phyloP scores from a whole-genome alignment of 2,329 filamentous ascomycete species.

The Clarireedia hainanense region DNA sequence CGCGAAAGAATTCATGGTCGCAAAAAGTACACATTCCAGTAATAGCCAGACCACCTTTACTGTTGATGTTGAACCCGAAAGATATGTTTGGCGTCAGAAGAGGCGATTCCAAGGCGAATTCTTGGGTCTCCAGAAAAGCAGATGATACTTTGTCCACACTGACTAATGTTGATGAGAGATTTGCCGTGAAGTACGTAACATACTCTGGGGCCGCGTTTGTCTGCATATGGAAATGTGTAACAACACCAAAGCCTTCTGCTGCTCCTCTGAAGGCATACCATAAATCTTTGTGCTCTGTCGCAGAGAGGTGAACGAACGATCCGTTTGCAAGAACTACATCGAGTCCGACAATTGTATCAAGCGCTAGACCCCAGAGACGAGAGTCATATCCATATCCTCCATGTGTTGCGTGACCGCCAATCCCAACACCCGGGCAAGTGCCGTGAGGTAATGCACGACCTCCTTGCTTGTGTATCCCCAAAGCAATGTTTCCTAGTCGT shows the following conservation, averaged over 20 bases:
- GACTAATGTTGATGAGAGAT: slow-evolving; percentile 14
- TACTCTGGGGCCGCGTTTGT: slow-evolving; percentile 30
- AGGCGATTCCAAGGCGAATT: slow-evolving; percentile 33
- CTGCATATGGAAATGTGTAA: slow-evolving; percentile 26
- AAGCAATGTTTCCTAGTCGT: slow-evolving; percentile 37
- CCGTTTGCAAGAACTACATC: slow-evolving; percentile 37
- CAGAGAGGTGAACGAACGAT: slow-evolving; percentile 19
- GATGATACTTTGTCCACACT: slow-evolving; percentile 14
- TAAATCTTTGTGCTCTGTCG: slow-evolving; percentile 21
- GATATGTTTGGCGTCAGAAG: slow-evolving; percentile 34
- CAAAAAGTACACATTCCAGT: slow-evolving; percentile 35
- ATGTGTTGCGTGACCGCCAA: slow-evolving; percentile 1
- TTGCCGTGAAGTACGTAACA: slow-evolving; percentile 20
- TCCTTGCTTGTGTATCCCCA: slow-evolving; percentile 30
- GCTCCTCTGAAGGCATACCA: slow-evolving; percentile 30
- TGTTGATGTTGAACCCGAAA: slow-evolving; percentile 36
- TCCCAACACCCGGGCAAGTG: slow-evolving; percentile 5
- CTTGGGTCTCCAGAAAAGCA: slow-evolving; percentile 34
- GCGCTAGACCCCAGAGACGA: slow-evolving; percentile 1
- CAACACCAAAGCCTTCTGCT: slow-evolving; percentile 30
- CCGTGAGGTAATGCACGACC: slow-evolving; percentile 27
- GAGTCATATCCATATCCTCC: slow-evolving; percentile 8
- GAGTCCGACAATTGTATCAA: slow-evolving; percentile 20
- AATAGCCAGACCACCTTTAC: slow-evolving; percentile 28
- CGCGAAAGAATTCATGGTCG: slow-evolving; percentile 30